Evolutionary conservation across 202 grass and related monocot species (phyloP), one percentile per base, ranked within the genome.

Genomic region (Zoysia matrella): DNA sequence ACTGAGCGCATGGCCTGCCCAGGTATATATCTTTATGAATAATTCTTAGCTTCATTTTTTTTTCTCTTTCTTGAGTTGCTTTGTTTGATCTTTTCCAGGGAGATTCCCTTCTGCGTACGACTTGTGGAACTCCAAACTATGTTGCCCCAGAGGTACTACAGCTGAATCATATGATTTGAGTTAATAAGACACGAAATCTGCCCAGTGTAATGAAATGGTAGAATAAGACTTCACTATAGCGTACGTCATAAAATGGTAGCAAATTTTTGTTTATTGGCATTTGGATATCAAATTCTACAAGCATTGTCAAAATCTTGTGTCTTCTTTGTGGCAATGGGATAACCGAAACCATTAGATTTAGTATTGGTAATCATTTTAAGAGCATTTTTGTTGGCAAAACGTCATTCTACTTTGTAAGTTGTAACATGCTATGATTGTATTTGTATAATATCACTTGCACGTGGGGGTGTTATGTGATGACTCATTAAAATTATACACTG

Each of bases 71-170:
- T 83, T 73, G 18, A 65, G 9, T 79, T 87, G 9, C 55, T 75
- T 55, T 67, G 10, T 87, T 85, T 84, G 45, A 39, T 91, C 77
- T 51, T 11, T 67, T 97, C 61, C 81, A 98, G 95, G 92, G 90
- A 82, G 83, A 79, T 69, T 66, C 73, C 51, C 76, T 98, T 79
- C 69, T 98, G 65, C 90, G 67, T 55, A 98, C 95, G 60, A 98
- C 95, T 44, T 98, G 95, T 93, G 95, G 95, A 82, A 98, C 95
- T 15, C 95, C 95, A 10, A 98, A 98, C 79, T 98, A 98, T 98
- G 95, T 98, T 72, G 95, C 95, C 86, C 92, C 95, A 62, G 95
- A 98, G 92, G 95, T 98, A 83, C 3, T 40, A 39, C 69, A 56
- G 74, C 79, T 86, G 62, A 79, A 77, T 82, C 36, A 83, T 73